Evolutionary conservation across 192 early-diverging fungal species (phyloP).

Genomic region (Powellomyces hirtus): DNA sequence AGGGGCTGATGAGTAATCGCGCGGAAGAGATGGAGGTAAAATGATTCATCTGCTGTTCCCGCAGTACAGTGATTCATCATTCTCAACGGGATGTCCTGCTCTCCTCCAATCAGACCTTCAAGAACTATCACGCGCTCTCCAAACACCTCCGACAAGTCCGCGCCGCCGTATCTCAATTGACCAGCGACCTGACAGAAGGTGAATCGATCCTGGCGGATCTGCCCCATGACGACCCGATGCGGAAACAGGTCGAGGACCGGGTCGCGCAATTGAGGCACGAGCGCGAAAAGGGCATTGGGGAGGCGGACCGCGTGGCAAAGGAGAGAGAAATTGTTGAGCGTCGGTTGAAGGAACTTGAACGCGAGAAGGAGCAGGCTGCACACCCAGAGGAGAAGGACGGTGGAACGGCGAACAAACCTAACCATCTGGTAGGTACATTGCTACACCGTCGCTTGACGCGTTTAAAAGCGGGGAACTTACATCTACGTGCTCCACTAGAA

Average conservation of each 20-base stretch:
- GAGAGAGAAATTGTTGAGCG: conserved; percentile 13
- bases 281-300: background rate
- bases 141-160: conserved; percentile 27
- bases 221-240: conserved; percentile 14
- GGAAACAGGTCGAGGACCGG: background rate
- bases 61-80: background rate
- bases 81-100: no score
- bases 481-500: no score
- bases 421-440: no score
- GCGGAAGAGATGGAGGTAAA: conserved; percentile 21
- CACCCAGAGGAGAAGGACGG: no score
- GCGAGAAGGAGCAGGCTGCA: no score
- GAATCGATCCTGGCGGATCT: conserved; percentile 18
- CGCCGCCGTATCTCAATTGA: conserved; percentile 12
- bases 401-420: no score
- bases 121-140: conserved; percentile 28
- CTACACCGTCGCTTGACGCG: no score
- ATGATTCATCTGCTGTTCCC: background rate
- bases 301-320: conserved; percentile 7
- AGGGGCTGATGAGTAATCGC: conserved; percentile 1
- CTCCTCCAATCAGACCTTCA: conserved; percentile 20
- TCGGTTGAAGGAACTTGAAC: background rate
- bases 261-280: conserved; percentile 3
- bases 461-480: no score
- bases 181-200: conserved; percentile 11